These are phyloP conservation scores for Neonectria punicea DNA, from an alignment of 2,329 filamentous ascomycete genomes.

Conservation along the genomic window DNA sequence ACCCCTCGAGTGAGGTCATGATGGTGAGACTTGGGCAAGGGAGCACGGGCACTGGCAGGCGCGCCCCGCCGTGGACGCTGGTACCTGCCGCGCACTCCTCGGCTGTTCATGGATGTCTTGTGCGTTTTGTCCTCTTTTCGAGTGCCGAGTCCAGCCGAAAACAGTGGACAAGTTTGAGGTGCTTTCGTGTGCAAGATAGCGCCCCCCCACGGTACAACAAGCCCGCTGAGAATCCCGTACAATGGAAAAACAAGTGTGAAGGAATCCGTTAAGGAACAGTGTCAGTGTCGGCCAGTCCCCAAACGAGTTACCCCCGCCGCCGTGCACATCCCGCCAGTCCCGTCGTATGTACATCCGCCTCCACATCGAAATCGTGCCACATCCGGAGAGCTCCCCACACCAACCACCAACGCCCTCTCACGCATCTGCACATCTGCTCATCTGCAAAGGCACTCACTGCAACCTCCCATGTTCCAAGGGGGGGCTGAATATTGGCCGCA, in stretches of 20 bases:
- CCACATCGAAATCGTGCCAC: conserved; percentile 13
- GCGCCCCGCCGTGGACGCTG: conserved; percentile 1
- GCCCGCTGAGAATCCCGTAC: not conserved
- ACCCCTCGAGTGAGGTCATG: conserved; percentile 27
- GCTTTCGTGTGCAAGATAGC: too few species aligned
- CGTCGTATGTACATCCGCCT: not conserved
- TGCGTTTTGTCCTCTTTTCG: not conserved
- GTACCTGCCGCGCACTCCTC: conserved; percentile 8
- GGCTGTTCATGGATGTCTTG: not conserved
- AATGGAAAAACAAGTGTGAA: not conserved
- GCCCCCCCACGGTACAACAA: not conserved
- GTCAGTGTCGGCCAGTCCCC: not conserved
- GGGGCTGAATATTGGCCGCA: conserved; percentile 6
- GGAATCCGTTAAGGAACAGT: too few species aligned
- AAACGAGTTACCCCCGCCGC: conserved; percentile 8
- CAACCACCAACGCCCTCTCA: not conserved
- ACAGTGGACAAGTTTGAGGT: not conserved
- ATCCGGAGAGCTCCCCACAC: conserved; percentile 2
- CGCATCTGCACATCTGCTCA: not conserved
- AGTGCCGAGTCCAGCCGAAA: conserved; percentile 1
- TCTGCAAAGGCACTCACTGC: not conserved
- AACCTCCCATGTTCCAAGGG: not conserved
- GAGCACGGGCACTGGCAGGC: not conserved
- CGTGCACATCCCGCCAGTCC: not conserved
- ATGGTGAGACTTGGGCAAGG: conserved; percentile 22